These are phyloP conservation scores for Talaromyces wortmannii DNA, from an alignment of 495 filamentous ascomycete species.

Conservation along the genomic window DNA sequence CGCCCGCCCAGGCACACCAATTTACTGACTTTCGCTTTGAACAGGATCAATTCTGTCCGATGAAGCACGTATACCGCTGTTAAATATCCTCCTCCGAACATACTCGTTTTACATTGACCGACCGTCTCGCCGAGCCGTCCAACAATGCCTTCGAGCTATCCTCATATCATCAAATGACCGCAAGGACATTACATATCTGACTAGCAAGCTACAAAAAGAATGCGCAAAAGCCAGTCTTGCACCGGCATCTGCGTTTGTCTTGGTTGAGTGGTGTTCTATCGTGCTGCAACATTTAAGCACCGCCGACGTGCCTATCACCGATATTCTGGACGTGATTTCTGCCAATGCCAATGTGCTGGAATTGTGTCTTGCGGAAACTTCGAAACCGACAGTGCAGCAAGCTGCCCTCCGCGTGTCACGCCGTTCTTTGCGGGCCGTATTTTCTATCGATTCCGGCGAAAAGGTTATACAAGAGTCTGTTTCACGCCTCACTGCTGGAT, in stretches of 20 bases:
- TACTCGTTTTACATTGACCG: conserved; percentile 85
- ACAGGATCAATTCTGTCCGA: conserved; percentile 18
- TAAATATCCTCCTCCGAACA: conserved; percentile 73
- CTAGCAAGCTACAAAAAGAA: conserved; percentile 53
- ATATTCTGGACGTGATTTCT: conserved; percentile 54
- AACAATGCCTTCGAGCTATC: conserved; percentile 63
- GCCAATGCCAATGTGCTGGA: conserved; percentile 66
- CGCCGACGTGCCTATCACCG: conserved; percentile 52
- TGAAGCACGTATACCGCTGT: conserved; percentile 32
- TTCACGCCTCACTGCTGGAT: conserved; percentile 53
- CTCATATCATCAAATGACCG: conserved; percentile 42
- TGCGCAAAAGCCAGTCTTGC: conserved; percentile 68
- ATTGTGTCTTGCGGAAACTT: conserved; percentile 58
- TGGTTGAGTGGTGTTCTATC: conserved; percentile 82
- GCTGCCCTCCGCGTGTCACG: conserved; percentile 68
- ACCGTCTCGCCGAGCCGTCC: conserved; percentile 70
- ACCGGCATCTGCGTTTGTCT: conserved; percentile 73
- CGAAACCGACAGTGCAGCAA: conserved; percentile 50
- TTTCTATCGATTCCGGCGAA: conserved; percentile 49
- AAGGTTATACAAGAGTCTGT: conserved; percentile 58
- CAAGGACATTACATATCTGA: conserved; percentile 52
- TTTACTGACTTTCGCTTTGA: conserved; percentile 8
- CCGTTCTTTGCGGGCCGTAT: conserved; percentile 63
- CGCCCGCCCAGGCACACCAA: background rate
- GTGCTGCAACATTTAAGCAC: conserved; percentile 56